A percentile compares a stretch with the other conserved stretches of the same genome.
These are phyloP conservation scores for Hexamita inflata DNA, from an alignment of 208 protist genomes.

Conservation along the genomic window DNA sequence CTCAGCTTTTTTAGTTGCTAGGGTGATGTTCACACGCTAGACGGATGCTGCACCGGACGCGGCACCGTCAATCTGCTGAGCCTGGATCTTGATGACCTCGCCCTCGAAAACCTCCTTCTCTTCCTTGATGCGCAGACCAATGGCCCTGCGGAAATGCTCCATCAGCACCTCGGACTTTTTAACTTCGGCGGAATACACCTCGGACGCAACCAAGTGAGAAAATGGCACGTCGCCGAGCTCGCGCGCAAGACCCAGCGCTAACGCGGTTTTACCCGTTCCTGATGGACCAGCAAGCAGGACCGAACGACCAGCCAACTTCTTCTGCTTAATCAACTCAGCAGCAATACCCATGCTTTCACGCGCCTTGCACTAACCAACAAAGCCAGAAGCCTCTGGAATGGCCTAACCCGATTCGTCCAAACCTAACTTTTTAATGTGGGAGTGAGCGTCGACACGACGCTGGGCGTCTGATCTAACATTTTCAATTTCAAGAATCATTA, in stretches of 20 bases:
- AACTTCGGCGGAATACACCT: constrained; percentile 97
- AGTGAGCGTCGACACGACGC: constrained; percentile 73
- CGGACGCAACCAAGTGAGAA: constrained; percentile 86
- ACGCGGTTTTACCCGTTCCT: constrained; percentile 76
- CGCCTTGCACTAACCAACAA: constrained; percentile 90
- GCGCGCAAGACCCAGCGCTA: constrained; percentile 76
- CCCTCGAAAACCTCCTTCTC: constrained; percentile 90
- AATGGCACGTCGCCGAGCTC: constrained; percentile 98
- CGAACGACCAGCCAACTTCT: constrained; percentile 97
- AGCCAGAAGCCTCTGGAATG: constrained; percentile 58
- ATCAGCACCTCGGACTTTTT: constrained; percentile 99
- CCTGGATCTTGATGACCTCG: constrained; percentile 83
- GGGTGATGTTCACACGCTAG: constrained; percentile 75
- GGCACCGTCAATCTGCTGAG: neutral
- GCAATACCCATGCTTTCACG: constrained; percentile 88
- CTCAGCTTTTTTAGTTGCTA: constrained; percentile 64
- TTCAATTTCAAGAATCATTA: constrained; percentile 14
- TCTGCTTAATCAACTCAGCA: constrained; percentile 89
- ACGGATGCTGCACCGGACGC: constrained; percentile 73
- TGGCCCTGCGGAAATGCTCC: constrained; percentile 97
- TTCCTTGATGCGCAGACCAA: constrained; percentile 98
- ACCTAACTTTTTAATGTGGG: constrained; percentile 93
- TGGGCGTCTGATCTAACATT: constrained; percentile 16
- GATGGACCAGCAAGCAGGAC: constrained; percentile 94
- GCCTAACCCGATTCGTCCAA: constrained; percentile 72